phyloP scores from a whole-genome alignment of 2,329 filamentous ascomycete species.

The Trichoderma hamatum region DNA sequence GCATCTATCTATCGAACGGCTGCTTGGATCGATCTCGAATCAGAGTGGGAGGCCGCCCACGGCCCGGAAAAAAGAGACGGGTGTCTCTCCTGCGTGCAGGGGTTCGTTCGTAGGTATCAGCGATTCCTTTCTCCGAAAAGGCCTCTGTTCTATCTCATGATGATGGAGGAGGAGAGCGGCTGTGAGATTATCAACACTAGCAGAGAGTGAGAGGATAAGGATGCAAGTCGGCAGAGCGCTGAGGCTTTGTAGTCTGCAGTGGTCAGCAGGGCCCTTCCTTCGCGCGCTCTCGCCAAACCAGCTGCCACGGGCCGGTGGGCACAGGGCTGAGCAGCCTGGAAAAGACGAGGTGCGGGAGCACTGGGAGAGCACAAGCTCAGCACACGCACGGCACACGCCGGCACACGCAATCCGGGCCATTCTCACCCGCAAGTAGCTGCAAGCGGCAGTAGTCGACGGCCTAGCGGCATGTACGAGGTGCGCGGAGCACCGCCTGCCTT shows the following conservation, averaged over 20 bases:
- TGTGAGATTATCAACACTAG: conserved; percentile 1
- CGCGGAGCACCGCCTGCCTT: neutral
- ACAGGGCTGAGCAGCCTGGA: conserved; percentile 22
- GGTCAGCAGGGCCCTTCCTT: conserved; percentile 24
- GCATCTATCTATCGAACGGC: neutral
- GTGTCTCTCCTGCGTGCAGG: conserved; percentile 12
- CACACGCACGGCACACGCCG: no score
- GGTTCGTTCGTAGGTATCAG: neutral
- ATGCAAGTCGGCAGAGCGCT: neutral
- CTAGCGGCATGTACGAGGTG: neutral
- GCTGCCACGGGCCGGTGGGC: conserved; percentile 5
- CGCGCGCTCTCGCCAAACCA: neutral
- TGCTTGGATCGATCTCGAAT: neutral
- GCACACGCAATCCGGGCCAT: neutral
- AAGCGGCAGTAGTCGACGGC: neutral
- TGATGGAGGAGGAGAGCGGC: conserved; percentile 16
- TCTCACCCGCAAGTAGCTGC: neutral
- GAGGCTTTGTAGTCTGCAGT: conserved; percentile 10
- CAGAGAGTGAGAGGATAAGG: neutral
- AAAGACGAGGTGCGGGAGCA: neutral
- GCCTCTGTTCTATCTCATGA: neutral
- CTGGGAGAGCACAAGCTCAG: neutral
- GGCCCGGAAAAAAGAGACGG: conserved; percentile 5
- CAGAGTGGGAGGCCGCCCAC: conserved; percentile 27
- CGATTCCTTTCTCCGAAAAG: neutral